Conservation (phyloP, 2,329 filamentous ascomycete genomes). For the Penicillium sp. region DNA sequence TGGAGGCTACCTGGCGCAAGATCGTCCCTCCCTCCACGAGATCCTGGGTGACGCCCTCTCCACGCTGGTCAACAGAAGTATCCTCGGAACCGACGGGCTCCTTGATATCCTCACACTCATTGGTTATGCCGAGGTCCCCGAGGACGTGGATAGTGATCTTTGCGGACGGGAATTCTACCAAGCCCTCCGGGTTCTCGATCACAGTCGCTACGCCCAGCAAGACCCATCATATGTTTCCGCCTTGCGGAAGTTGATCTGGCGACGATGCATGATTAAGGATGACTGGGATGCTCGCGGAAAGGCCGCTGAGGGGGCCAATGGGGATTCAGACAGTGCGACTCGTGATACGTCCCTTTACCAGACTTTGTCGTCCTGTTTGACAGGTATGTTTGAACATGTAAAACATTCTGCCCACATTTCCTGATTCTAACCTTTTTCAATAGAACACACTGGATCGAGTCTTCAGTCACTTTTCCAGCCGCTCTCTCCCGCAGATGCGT, state of each 20-base stretch:
- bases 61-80: slow-evolving; percentile 71
- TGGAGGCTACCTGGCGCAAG: slow-evolving; percentile 57
- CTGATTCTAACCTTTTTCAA: slow-evolving; percentile 11
- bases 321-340: slow-evolving; percentile 66
- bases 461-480: slow-evolving; percentile 28
- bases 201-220: slow-evolving; percentile 60
- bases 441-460: slow-evolving; percentile 22
- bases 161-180: slow-evolving; percentile 70
- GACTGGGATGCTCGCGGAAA: slow-evolving; percentile 83
- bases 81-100: slow-evolving; percentile 61
- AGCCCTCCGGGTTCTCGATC: slow-evolving; percentile 63
- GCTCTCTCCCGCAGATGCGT: slow-evolving; percentile 32
- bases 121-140: slow-evolving; percentile 54
- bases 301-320: slow-evolving; percentile 74
- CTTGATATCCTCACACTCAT: slow-evolving; percentile 76
- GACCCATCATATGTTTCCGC: slow-evolving; percentile 41
- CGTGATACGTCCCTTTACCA: slow-evolving; percentile 69
- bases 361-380: slow-evolving; percentile 67
- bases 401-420: neutral
- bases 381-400: slow-evolving; percentile 41
- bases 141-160: slow-evolving; percentile 54
- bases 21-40: slow-evolving; percentile 68
- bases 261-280: slow-evolving; percentile 80
- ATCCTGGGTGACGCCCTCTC: slow-evolving; percentile 73
- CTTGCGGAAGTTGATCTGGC: slow-evolving; percentile 68